phyloP scores from a whole-genome alignment of 2,329 filamentous ascomycete genomes.

The Arthrinium puccinioides region DNA sequence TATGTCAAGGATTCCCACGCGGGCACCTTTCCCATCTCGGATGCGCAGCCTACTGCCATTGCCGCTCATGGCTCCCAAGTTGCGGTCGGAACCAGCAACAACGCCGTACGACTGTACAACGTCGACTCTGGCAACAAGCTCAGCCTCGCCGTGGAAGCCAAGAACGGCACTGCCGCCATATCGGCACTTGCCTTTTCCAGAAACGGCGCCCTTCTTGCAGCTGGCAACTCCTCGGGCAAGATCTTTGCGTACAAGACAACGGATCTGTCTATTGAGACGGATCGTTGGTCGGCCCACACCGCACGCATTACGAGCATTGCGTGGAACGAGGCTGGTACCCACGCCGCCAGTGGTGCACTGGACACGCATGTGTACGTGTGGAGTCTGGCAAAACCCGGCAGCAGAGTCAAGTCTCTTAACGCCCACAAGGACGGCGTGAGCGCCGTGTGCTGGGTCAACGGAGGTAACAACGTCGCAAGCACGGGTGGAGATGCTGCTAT shows the following conservation, averaged over 20 bases:
- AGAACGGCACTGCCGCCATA: slow-evolving; percentile 63
- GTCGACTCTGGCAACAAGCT: slow-evolving; percentile 50
- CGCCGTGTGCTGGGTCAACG: slow-evolving; percentile 73
- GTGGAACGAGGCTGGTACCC: slow-evolving; percentile 73
- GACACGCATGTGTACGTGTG: slow-evolving; percentile 93
- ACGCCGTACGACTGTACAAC: slow-evolving; percentile 68
- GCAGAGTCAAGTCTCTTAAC: slow-evolving; percentile 75
- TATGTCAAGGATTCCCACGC: slow-evolving; percentile 53
- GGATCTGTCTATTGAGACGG: slow-evolving; percentile 62
- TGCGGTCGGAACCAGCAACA: slow-evolving; percentile 70
- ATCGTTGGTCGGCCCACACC: slow-evolving; percentile 59
- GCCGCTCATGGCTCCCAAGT: slow-evolving; percentile 61
- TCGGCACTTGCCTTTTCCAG: slow-evolving; percentile 79
- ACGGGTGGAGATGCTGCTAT: slow-evolving; percentile 82
- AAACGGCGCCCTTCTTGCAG: slow-evolving; percentile 70
- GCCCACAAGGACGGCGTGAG: slow-evolving; percentile 95
- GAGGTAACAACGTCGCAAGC: slow-evolving; percentile 61
- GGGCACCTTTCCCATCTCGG: slow-evolving; percentile 51
- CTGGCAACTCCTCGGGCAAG: slow-evolving; percentile 78
- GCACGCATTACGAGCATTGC: slow-evolving; percentile 50
- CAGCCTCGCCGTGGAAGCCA: slow-evolving; percentile 48
- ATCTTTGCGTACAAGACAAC: slow-evolving; percentile 70
- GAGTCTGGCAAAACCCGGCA: slow-evolving; percentile 77
- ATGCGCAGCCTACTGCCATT: slow-evolving; percentile 58
- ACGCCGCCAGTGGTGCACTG: slow-evolving; percentile 75